Percentiles rank a stretch among this genome's conserved stretches.
Conservation (phyloP, 768 basidiomycete genomes). For the Mycena rosella region DNA sequence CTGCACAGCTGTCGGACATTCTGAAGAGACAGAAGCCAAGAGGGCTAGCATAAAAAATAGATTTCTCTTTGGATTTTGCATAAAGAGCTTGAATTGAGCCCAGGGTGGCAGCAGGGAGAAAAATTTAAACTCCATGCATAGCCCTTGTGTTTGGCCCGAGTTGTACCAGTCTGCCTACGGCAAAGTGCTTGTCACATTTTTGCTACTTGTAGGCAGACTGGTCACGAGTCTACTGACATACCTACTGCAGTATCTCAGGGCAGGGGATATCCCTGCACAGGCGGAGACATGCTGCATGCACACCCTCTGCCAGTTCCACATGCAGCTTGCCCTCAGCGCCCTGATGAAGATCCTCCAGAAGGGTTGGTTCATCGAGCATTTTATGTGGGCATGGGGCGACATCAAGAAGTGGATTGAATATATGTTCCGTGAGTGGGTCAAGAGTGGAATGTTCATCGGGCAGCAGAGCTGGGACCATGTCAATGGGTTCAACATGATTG, state of each 20-base stretch:
- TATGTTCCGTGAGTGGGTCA: not conserved
- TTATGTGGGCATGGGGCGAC: constrained; percentile 6
- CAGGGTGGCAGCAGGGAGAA: too few species aligned
- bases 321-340: not conserved
- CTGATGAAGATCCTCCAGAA: not conserved
- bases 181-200: too few species aligned
- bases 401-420: not conserved
- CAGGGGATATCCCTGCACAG: not conserved
- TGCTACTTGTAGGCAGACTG: too few species aligned
- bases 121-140: too few species aligned
- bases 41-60: too few species aligned
- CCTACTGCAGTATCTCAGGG: constrained; percentile 8
- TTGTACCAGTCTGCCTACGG: too few species aligned
- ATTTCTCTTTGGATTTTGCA: too few species aligned
- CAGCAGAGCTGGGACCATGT: not conserved
- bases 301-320: not conserved
- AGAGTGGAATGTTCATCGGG: not conserved
- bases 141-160: too few species aligned
- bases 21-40: too few species aligned
- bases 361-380: not conserved
- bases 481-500: not conserved
- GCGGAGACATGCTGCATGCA: not conserved
- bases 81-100: too few species aligned
- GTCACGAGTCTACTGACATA: too few species aligned
- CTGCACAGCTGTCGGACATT: too few species aligned